These are phyloP conservation scores for Colletotrichum eleusines DNA, from an alignment of 2,329 filamentous ascomycete species.

Conservation along the genomic window DNA sequence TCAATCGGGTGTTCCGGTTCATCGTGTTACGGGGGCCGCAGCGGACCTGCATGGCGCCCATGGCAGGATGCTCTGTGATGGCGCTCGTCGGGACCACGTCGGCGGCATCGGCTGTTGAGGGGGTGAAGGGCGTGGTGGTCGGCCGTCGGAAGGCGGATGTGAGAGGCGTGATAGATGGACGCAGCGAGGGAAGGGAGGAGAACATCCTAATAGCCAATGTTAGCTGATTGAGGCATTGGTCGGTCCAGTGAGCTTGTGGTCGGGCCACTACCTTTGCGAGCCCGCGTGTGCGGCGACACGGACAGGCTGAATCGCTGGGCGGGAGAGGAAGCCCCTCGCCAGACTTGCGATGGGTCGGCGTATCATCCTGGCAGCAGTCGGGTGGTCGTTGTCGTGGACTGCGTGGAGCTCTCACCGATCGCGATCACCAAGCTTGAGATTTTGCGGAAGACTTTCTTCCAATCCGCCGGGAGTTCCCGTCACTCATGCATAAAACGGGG, in stretches of 20 bases:
- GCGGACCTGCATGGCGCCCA: conserved; percentile 65
- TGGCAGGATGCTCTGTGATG: conserved; percentile 65
- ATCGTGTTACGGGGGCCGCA: conserved; percentile 71
- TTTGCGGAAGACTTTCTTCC: conserved; percentile 37
- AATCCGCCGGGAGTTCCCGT: conserved; percentile 26
- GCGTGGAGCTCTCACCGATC: conserved; percentile 23
- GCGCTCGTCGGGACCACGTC: conserved; percentile 61
- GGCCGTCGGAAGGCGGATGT: conserved; percentile 49
- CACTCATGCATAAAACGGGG: conserved; percentile 29
- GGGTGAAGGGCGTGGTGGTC: conserved; percentile 49
- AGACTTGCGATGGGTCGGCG: conserved; percentile 37
- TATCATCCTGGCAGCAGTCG: conserved; percentile 37
- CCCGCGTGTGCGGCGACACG: conserved; percentile 2
- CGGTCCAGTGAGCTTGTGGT: not conserved
- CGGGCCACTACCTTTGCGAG: conserved; percentile 23
- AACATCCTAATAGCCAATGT: conserved; percentile 54
- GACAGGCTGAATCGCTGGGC: conserved; percentile 6
- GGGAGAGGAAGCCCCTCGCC: conserved; percentile 12
- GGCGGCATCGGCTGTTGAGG: conserved; percentile 46
- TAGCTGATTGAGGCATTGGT: not conserved
- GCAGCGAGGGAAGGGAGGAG: conserved; percentile 63
- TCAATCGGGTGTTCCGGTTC: conserved; percentile 64
- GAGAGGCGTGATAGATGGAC: conserved; percentile 58
- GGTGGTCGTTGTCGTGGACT: conserved; percentile 3
- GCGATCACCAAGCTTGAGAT: conserved; percentile 19